Conservation (phyloP, 2,329 filamentous ascomycete species). For the Podosphaera fusca region DNA sequence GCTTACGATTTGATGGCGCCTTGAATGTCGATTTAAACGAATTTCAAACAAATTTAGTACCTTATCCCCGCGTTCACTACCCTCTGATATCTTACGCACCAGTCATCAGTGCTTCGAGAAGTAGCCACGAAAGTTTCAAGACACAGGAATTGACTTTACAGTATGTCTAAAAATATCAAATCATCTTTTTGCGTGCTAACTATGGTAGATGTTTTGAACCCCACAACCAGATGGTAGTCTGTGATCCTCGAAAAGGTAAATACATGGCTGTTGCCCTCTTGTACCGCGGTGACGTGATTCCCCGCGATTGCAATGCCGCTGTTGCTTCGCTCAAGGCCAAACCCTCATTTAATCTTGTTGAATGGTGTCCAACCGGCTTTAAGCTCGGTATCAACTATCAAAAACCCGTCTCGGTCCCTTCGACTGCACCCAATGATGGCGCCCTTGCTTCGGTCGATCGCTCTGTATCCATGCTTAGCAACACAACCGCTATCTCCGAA, state of each 20-base stretch:
- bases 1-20: slow-evolving; percentile 39
- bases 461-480: slow-evolving; percentile 31
- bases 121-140: slow-evolving; percentile 43
- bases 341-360: slow-evolving; percentile 96
- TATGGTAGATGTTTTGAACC: slow-evolving; percentile 32
- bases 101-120: slow-evolving; percentile 35
- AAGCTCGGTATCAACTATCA: slow-evolving; percentile 99
- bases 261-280: slow-evolving; percentile 46
- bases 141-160: slow-evolving; percentile 40
- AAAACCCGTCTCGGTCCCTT: slow-evolving; percentile 75
- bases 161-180: slow-evolving; percentile 18
- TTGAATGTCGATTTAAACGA: slow-evolving; percentile 46
- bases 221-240: slow-evolving; percentile 48
- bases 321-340: slow-evolving; percentile 97
- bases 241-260: slow-evolving; percentile 41
- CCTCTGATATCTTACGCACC: slow-evolving; percentile 42
- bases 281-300: slow-evolving; percentile 60
- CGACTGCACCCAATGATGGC: slow-evolving; percentile 32
- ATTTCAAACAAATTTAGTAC: slow-evolving; percentile 47
- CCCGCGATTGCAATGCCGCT: slow-evolving; percentile 80
- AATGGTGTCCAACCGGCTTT: slow-evolving; percentile 99
- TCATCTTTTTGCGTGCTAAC: slow-evolving; percentile 3
- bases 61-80: slow-evolving; percentile 45
- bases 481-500: slow-evolving; percentile 43
- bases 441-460: slow-evolving; percentile 86